Base-by-base conservation (phyloP, 768 basidiomycete genomes). In the Lepiota brunneoincarnata region DNA sequence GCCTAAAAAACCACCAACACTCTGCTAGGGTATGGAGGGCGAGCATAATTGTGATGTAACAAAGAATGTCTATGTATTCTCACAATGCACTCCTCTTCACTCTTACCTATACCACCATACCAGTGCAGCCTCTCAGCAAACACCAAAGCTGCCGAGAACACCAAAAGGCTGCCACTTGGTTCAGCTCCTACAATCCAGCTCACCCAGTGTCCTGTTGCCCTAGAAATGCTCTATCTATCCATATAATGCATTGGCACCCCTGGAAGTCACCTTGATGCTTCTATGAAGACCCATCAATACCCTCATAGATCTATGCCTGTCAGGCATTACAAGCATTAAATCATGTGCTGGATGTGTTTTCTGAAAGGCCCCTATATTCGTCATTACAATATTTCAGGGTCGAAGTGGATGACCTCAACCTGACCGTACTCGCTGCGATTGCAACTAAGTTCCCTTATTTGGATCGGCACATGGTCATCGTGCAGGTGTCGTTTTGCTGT, bases 41-140 rank as follows among this genome's bases (percentile, higher is more conserved):
- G n/a, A n/a, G n/a, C n/a, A n/a, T n/a, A n/a, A n/a, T n/a, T n/a
- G n/a, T n/a, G n/a, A n/a, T n/a, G n/a, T n/a, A n/a, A n/a, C n/a
- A n/a, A n/a, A n/a, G n/a, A n/a, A n/a, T n/a, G n/a, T n/a, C n/a
- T n/a, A n/a, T n/a, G n/a, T n/a, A n/a, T 71, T 39, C 46, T 72
- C 14, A 40, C 58, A 17, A 41, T 56, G 5, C 62, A 67, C 21
- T 52, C 58, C 38, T 34, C 55, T 12, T 55, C 51, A 10, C 61
- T 71, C 10, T 57, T 58, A n/a, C 53, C 62, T n/a, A 57, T 49
- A 2, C 61, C 62, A 1, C 50, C 31, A 7, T 24, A 26, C 6
- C 18, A 15, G 12, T 12, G 23, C 14, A 15, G 6, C 7, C 42
- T 43, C 21, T 21, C 23, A 43, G 6, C 21, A 4, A 11, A 24